Evolutionary conservation across 176 grass and related monocot species (phyloP).

Genomic region (Bothriochloa decipiens): DNA sequence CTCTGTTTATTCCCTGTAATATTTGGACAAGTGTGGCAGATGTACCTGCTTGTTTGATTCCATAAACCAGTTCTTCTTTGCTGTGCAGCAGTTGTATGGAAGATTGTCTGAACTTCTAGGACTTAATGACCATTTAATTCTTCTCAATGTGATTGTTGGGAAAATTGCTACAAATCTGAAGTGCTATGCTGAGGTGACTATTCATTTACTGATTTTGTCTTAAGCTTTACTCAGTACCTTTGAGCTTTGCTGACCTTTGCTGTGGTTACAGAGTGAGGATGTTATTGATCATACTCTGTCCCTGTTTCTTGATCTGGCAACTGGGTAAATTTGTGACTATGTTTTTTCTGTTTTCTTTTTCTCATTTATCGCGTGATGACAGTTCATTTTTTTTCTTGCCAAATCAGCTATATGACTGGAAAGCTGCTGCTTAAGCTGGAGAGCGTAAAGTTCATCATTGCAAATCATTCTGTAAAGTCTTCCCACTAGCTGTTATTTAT

Average conservation of each 20-base stretch:
- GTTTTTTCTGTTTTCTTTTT: constrained; percentile 13
- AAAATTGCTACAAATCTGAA: constrained; percentile 99
- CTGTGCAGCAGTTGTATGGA: constrained; percentile 89
- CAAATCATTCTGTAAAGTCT: constrained; percentile 80
- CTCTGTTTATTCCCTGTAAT: not conserved
- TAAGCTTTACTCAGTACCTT: constrained; percentile 24
- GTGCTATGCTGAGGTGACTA: constrained; percentile 81
- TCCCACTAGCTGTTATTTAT: constrained; percentile 19
- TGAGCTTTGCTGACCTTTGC: constrained; percentile 47
- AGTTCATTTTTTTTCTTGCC: constrained; percentile 37
- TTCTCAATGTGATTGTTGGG: constrained; percentile 95
- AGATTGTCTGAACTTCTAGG: constrained; percentile 98
- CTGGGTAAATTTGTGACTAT: constrained; percentile 67
- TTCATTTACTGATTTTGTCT: constrained; percentile 37
- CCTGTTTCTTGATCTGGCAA: constrained; percentile 90
- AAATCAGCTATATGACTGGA: constrained; percentile 95
- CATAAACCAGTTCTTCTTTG: constrained; percentile 55
- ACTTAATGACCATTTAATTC: constrained; percentile 95
- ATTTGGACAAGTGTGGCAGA: not conserved
- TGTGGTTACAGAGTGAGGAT: constrained; percentile 81
- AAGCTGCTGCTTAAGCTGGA: constrained; percentile 97
- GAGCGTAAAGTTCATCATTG: constrained; percentile 92
- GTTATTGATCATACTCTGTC: constrained; percentile 95
- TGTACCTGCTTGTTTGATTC: constrained; percentile 32
- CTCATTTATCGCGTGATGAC: constrained; percentile 21